Evolutionary conservation across 805 yeast genomes (phyloP).

Genomic region (Candida verbasci): DNA sequence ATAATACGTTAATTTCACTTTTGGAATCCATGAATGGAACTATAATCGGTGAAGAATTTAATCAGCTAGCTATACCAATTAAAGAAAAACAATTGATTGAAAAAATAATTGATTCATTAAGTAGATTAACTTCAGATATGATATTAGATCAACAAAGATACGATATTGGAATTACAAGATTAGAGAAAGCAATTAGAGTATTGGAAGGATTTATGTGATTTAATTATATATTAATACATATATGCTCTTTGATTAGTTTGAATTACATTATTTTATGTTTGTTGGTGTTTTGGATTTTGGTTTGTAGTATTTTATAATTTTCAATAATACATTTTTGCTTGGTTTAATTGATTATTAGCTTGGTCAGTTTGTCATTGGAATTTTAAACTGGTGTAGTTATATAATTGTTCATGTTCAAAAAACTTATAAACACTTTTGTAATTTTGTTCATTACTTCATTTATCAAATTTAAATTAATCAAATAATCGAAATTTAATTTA

Average conservation of each 20-base stretch:
- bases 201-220: conserved; percentile 66
- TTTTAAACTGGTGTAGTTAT: background rate
- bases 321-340: too few relatives aligned
- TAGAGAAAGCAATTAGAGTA: conserved; percentile 78
- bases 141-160: conserved; percentile 77
- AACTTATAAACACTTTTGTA: conserved; percentile 22
- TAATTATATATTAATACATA: background rate
- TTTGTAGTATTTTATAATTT: too few relatives aligned
- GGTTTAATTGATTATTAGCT: too few relatives aligned
- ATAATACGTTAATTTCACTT: conserved; percentile 45
- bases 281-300: too few relatives aligned
- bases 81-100: conserved; percentile 80
- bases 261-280: background rate
- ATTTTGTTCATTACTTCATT: conserved; percentile 28
- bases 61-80: conserved; percentile 64
- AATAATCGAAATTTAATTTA: conserved; percentile 37
- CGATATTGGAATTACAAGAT: conserved; percentile 72
- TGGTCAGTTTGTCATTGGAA: background rate
- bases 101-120: conserved; percentile 78
- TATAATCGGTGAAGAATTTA: conserved; percentile 66
- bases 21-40: conserved; percentile 59
- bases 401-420: conserved; percentile 8
- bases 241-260: background rate
- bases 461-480: conserved; percentile 22
- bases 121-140: conserved; percentile 87